Base-by-base conservation (phyloP, 441 rosid species). In the Corymbia calophylla region DNA sequence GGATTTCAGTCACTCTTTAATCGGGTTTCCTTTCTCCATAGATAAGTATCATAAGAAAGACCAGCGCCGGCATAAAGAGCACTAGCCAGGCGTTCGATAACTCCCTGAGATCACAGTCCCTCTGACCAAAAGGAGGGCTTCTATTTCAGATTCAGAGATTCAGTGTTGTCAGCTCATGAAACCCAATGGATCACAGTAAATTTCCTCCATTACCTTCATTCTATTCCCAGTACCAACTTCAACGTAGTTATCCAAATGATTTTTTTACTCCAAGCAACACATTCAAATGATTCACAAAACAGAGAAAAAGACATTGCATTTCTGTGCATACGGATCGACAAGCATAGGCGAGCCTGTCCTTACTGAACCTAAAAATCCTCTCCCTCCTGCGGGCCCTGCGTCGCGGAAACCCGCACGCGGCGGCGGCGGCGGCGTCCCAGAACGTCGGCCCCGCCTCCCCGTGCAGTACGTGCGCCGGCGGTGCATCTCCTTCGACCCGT, bases 381-480 rank as follows among this genome's bases (percentile, higher is more conserved):
- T 73, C 49, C 82, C 35, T 77, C 92, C 55, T 47, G 31, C 9
- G 89, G 87, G 47, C 91, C 91, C 53, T 93, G 91, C 15, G 93
- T 84, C 11, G 96, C 95, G 86, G 89, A 70, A 86, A 93, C 92
- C 9, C 91, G 87, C 51, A 49, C 62, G 6, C 62, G 47, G 29
- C 56, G 44, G 14, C 60, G 53, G 7, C 58, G 49, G 27, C 55
- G 58, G 16, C 62, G 73, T 44, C 84, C 51, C 18, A 17, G 32
- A 53, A n/a, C 32, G n/a, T 6, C 23, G 23, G 66, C 27, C n/a
- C 88, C 86, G 48, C 81, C 35, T 77, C 89, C 89, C 89, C 80
- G 53, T 29, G 18, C 81, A 77, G 54, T 62, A 85, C 73, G 84
- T 35, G 88, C 48, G 81, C 9, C 44, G 44, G 32, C 15, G 56